phyloP scores from a whole-genome alignment of 23 red algal species.

The Gracilariopsis chorda region DNA sequence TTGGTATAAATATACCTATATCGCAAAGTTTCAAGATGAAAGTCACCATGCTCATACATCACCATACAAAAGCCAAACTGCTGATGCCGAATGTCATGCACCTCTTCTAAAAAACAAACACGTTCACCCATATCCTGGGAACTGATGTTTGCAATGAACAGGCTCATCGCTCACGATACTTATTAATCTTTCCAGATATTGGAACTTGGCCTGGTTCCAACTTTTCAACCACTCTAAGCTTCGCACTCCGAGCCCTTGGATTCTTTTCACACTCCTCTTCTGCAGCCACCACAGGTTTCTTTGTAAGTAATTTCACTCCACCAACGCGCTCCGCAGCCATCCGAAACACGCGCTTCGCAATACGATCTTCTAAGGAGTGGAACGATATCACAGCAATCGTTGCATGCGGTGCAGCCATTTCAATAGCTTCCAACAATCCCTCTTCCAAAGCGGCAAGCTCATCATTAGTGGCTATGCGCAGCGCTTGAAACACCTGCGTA shows the following conservation, averaged over 20 bases:
- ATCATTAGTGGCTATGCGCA: constrained; percentile 92
- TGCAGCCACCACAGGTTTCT: constrained; percentile 83
- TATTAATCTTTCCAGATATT: neutral
- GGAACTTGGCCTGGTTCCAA: neutral
- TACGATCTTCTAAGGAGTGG: constrained; percentile 92
- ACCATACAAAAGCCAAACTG: too few relatives aligned
- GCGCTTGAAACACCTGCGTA: constrained; percentile 92
- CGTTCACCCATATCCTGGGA: neutral
- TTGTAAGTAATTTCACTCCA: constrained; percentile 76
- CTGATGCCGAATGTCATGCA: too few relatives aligned
- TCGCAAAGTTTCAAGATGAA: too few relatives aligned
- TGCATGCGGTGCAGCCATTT: constrained; percentile 31
- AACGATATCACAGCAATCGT: constrained; percentile 83
- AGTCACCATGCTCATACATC: too few relatives aligned
- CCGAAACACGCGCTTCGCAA: constrained; percentile 82
- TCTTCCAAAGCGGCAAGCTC: constrained; percentile 76
- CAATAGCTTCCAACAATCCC: neutral
- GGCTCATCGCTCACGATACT: neutral
- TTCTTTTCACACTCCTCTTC: constrained; percentile 60
- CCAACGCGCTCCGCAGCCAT: constrained; percentile 8
- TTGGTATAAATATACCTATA: too few relatives aligned
- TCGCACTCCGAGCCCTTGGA: constrained; percentile 78
- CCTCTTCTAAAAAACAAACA: neutral
- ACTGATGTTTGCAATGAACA: neutral
- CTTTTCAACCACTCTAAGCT: constrained; percentile 74